Evolutionary conservation across 2,329 filamentous ascomycete genomes (phyloP).

Genomic region (Penicillium sp.): DNA sequence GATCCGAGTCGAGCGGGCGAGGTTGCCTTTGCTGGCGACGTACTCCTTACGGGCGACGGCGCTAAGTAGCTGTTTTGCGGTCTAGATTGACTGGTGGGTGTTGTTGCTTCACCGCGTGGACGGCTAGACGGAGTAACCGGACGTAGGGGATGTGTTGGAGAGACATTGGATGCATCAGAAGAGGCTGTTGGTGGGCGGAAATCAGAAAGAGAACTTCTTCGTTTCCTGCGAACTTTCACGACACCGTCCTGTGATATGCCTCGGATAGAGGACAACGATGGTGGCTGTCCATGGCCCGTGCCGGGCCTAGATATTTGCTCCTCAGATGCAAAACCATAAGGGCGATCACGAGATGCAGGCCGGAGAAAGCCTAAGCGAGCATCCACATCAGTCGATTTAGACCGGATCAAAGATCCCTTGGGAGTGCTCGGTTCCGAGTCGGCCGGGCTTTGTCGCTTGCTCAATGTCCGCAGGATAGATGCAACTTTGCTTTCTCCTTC

Average conservation of each 20-base stretch:
- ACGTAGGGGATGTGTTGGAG: conserved; percentile 40
- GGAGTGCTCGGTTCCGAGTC: conserved; percentile 69
- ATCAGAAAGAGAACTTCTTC: conserved; percentile 90
- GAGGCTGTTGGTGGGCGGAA: conserved; percentile 69
- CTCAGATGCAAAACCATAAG: conserved; percentile 55
- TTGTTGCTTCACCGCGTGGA: conserved; percentile 33
- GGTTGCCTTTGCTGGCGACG: conserved; percentile 36
- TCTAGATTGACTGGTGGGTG: conserved; percentile 34
- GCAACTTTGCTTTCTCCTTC: conserved; percentile 70
- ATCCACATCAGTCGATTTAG: conserved; percentile 78
- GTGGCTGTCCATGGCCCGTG: conserved; percentile 53
- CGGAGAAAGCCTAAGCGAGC: conserved; percentile 52
- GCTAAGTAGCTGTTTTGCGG: conserved; percentile 36
- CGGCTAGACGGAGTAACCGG: conserved; percentile 39
- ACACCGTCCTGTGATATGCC: conserved; percentile 50
- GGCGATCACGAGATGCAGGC: conserved; percentile 61
- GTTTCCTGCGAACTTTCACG: conserved; percentile 68
- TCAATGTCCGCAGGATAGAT: conserved; percentile 85
- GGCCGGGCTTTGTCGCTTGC: conserved; percentile 72
- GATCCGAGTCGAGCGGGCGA: conserved; percentile 37
- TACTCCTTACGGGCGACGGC: conserved; percentile 33
- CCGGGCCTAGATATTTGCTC: conserved; percentile 49
- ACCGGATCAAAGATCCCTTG: conserved; percentile 68
- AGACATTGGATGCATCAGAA: conserved; percentile 54
- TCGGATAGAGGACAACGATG: conserved; percentile 56